Evolutionary conservation across 768 basidiomycete species (phyloP).

Genomic region (Boletus reticuloceps): DNA sequence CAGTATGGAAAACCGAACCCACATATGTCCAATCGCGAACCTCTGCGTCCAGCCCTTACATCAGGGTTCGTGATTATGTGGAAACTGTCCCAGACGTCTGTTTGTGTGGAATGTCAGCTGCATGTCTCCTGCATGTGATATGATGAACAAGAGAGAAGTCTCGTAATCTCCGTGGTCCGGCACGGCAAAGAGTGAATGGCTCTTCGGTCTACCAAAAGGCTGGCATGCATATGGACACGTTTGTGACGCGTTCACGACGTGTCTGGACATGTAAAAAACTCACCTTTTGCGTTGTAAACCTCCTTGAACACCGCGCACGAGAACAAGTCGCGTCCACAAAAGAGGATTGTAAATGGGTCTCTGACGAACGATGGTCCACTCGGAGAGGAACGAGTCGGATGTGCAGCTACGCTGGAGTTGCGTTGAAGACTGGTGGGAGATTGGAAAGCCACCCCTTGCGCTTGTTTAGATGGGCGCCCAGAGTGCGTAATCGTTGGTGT

Average conservation of each 20-base stretch:
- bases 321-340: conserved; percentile 87
- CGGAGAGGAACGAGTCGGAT: background rate
- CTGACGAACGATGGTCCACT: background rate
- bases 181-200: background rate
- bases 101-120: conserved; percentile 11
- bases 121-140: background rate
- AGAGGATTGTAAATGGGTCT: conserved; percentile 69
- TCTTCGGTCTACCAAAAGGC: background rate
- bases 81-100: conserved; percentile 78
- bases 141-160: background rate
- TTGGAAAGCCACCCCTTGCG: background rate
- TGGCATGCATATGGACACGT: background rate
- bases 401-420: background rate
- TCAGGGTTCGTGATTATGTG: conserved; percentile 74
- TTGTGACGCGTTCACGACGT: background rate
- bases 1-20: background rate
- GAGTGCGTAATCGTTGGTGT: background rate
- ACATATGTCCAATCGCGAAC: conserved; percentile 58
- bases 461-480: background rate
- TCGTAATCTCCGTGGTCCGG: background rate
- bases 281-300: conserved; percentile 63
- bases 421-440: background rate
- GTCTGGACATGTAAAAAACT: background rate
- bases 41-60: conserved; percentile 57
- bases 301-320: conserved; percentile 71